Base-by-base conservation (phyloP, 169 alveolate genomes). In the Plasmodium reichenowi region DNA sequence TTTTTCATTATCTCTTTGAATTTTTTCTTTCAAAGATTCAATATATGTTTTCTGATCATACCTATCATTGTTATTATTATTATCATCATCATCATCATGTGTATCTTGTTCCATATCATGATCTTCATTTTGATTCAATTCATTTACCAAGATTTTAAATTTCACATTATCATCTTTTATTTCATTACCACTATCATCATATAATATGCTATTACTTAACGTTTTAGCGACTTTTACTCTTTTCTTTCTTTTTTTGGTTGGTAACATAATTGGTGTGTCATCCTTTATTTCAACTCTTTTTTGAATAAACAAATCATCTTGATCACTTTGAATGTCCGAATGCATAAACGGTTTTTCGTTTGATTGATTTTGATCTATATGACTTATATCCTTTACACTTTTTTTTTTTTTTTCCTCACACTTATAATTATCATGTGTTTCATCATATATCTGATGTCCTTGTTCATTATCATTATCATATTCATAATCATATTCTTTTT, bases 161-260 rank as follows among this genome's bases (percentile, higher is more conserved):
- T 78, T 78, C 15, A 29, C 58, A 52, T 70, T 70, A 17, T 78
- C 89, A 45, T 78, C 89, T 47, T 45, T 64, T 67, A 78, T 78
- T 78, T 78, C 89, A 78, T 78, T 78, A 10, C 89, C 89, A 58
- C 15, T 22, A 20, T 78, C 89, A 78, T 78, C 89, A 59, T 78
- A 78, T 47, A 78, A 70, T 15, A 66, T 58, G 67, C 89, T 78
- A 26, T 32, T 78, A 43, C 78, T 63, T 66, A 78, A 59, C 17
- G 76, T 78, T 78, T 78, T 78, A 13, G 74, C 67, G 13, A 78
- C 89, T 60, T 50, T 78, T n/a, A 78, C 78, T 15, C 89, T 48
- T 45, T 78, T 78, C 58, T 20, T 66, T 47, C 89, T 64, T 56
- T 78, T 78, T 78, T 66, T 64, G 10, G 78, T 78, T 50, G 89